Evolutionary conservation across 352 stramenopile species (phyloP).

Genomic region (Phytophthora aleatoria): DNA sequence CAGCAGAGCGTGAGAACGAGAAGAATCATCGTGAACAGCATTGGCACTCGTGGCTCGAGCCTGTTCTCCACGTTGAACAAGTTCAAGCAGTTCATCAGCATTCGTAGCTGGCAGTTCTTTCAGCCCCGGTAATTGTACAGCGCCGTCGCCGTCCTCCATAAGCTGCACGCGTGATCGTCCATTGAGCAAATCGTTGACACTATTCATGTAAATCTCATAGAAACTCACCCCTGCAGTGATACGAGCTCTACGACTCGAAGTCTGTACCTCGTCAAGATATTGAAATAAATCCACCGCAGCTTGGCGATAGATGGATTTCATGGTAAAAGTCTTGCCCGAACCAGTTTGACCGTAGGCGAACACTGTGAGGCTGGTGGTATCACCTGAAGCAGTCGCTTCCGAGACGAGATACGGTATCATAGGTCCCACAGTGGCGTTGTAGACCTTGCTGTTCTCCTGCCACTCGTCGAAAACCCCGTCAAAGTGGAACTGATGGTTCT

Average conservation of each 20-base stretch:
- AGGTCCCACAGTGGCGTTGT: conserved; percentile 67
- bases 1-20: conserved; percentile 92
- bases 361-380: conserved; percentile 79
- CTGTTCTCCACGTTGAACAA: conserved; percentile 90
- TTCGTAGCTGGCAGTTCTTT: conserved; percentile 80
- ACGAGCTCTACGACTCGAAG: conserved; percentile 13
- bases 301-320: conserved; percentile 83
- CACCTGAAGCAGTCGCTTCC: conserved; percentile 8
- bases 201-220: conserved; percentile 98
- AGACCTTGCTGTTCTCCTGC: conserved; percentile 91
- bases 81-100: conserved; percentile 87
- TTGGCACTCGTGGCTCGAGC: conserved; percentile 94
- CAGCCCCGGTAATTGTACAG: conserved; percentile 93
- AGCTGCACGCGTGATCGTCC: conserved; percentile 86
- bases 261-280: conserved; percentile 33
- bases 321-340: conserved; percentile 94
- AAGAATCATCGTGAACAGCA: conserved; percentile 93
- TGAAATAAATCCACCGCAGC: conserved; percentile 65
- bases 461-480: conserved; percentile 93
- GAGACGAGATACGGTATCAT: conserved; percentile 56
- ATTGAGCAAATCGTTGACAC: conserved; percentile 95
- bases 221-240: conserved; percentile 90
- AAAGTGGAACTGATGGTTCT: conserved; percentile 77
- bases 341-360: conserved; percentile 98
- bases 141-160: conserved; percentile 92